Evolutionary conservation across 177 flowering plant species (phyloP), one percentile per base, ranked within the genome.

Genomic region (Vitis hybrid): DNA sequence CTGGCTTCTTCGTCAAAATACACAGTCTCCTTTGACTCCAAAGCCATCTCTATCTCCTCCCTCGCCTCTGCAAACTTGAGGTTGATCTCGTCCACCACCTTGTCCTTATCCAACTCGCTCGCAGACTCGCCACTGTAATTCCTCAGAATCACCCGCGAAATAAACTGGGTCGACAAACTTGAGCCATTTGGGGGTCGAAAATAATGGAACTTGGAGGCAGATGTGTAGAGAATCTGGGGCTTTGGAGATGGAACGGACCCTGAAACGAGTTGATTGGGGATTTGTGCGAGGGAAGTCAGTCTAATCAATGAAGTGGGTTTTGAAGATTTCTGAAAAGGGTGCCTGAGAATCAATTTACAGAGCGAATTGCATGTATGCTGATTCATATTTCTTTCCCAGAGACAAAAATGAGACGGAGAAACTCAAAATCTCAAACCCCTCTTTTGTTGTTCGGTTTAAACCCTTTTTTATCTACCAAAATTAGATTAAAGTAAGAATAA

Each of bases 41-140:
- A 60, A 5, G 98, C 99, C 81, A 83, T 76, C 67, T 93, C 97
- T 59, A 95, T 93, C 91, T 95, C 99, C 74, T 95, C 99, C 29
- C 99, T 85, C 10, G 99, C 99, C 76, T 95, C 98, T 9, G 89
- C 99, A 48, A 95, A 95, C 79, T 89, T 93, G 66, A 91, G 82
- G 78, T 95, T 95, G 49, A 95, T 95, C 73, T 78, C 79, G 79
- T 93, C 99, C 29, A 93, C 85, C 64, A 74, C 92, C 70, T 75
- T 86, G 77, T 77, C 80, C 39, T 73, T 77, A 26, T 94, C 92
- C 7, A 75, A 64, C 19, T 53, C 76, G 10, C 65, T 51, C 11
- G 4, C 75, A 9, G 86, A 33, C 58, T 53, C 83, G 8, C 69
- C 71, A 49, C 85, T 70, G 78, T 68, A 81, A 0, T 18, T 60